Evolutionary conservation across 129 eudicot species (phyloP), one percentile per base, ranked within the genome.

Genomic region (Glebionis coronaria): DNA sequence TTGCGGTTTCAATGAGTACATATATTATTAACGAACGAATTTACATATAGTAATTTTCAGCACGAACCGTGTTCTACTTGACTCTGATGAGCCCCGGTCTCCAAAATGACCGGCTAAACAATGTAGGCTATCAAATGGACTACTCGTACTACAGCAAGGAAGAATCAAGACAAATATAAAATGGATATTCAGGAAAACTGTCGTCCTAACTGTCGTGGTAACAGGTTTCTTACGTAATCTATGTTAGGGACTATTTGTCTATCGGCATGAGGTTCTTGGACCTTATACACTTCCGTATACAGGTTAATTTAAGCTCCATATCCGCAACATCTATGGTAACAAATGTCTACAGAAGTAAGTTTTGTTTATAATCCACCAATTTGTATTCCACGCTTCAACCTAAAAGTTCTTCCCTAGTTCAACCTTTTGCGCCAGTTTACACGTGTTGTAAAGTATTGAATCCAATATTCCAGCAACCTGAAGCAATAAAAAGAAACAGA

Each of bases 391-490:
- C 51, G 42, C 42, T 60, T 59, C 35, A 5, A 51, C 40, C 87
- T 90, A 91, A 70, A 56, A 71, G 29, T 85, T 83, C 63, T 91
- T 91, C 53, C 97, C 97, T 44, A 88, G 66, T 78, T 91, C 97
- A 35, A 88, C 90, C 63, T 91, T 91, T 79, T 81, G 88, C 63
- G 90, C 65, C 62, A 88, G 57, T 74, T 80, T 85, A 58, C 73
- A 49, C 2, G 96, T 85, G 64, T 88, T 83, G 82, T 91, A 90
- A 61, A 91, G 80, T 66, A 91, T 67, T 3, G 94, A 85, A 57
- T 91, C 97, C 85, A 91, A 18, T 67, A 91, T 91, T 58, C 97
- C 97, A 19, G 96, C 96, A 62, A 91, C 94, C 97, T 91, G 87
- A 58, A 73, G 68, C 57, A 62, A 13, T 23, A 9, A 12, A 42